Percentiles rank a stretch among this genome's conserved stretches.
Conservation (phyloP, 169 alveolate species). For the Fabrea salina region DNA sequence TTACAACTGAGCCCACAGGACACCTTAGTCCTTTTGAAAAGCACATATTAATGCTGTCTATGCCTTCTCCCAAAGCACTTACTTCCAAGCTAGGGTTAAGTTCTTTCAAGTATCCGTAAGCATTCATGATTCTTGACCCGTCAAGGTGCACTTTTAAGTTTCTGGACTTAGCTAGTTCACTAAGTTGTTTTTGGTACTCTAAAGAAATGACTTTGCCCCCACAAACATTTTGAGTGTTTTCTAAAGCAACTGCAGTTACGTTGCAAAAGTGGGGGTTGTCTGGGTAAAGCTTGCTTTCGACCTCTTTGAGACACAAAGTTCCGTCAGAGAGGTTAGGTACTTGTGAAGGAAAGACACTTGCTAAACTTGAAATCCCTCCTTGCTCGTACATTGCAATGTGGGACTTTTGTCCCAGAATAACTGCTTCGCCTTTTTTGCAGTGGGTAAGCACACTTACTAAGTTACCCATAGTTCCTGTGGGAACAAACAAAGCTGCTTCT, state of each 20-base stretch:
- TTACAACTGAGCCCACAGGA: constrained; percentile 58
- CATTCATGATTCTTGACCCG: constrained; percentile 65
- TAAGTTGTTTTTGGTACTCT: constrained; percentile 23
- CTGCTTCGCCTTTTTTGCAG: constrained; percentile 51
- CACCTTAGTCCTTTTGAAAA: constrained; percentile 63
- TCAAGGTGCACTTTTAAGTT: constrained; percentile 48
- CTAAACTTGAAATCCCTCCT: constrained; percentile 60
- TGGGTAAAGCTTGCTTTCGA: constrained; percentile 17
- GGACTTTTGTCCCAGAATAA: constrained; percentile 46
- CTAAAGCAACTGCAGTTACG: constrained; percentile 44
- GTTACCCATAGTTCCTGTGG: constrained; percentile 65
- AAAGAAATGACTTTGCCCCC: constrained; percentile 47
- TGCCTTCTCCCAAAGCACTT: not conserved
- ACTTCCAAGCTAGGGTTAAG: not conserved
- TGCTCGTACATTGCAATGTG: constrained; percentile 54
- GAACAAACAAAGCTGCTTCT: constrained; percentile 56
- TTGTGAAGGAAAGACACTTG: constrained; percentile 42
- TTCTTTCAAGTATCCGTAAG: constrained; percentile 33
- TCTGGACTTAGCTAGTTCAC: not conserved
- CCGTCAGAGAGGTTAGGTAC: constrained; percentile 53
- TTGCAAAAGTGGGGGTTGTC: constrained; percentile 22
- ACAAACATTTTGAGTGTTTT: constrained; percentile 50
- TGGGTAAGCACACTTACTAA: constrained; percentile 33
- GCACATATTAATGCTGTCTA: constrained; percentile 53
- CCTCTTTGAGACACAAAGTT: constrained; percentile 31